Evolutionary conservation across 2,329 filamentous ascomycete genomes (phyloP).

Genomic region (Phialophora tarda): DNA sequence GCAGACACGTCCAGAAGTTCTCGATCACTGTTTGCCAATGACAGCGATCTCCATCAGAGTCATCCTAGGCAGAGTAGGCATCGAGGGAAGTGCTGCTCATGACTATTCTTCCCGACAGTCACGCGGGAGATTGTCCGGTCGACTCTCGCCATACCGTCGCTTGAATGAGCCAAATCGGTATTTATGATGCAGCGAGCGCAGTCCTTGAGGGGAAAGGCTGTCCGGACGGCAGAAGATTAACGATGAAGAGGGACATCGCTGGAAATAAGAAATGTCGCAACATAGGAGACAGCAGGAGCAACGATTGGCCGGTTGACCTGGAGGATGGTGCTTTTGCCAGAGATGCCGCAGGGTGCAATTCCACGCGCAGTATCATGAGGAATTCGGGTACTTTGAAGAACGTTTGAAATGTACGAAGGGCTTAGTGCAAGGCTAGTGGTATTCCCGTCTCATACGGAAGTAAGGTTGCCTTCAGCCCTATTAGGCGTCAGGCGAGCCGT

Average conservation of each 20-base stretch:
- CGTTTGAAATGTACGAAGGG: constrained; percentile 13
- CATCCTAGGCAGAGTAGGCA: constrained; percentile 31
- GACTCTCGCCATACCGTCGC: constrained; percentile 5
- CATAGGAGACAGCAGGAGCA: background rate
- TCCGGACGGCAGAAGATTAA: constrained; percentile 12
- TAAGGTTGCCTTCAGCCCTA: constrained; percentile 21
- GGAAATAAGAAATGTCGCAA: constrained; percentile 10
- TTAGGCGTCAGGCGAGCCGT: constrained; percentile 20
- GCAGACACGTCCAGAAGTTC: constrained; percentile 25
- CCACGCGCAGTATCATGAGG: constrained; percentile 4
- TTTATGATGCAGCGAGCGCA: constrained; percentile 9
- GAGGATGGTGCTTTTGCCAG: constrained; percentile 2
- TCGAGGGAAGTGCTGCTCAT: constrained; percentile 14
- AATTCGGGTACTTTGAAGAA: constrained; percentile 7
- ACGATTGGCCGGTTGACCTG: constrained; percentile 8
- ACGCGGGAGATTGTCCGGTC: constrained; percentile 11
- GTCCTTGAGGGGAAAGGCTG: background rate
- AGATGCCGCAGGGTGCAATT: background rate
- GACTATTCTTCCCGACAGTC: constrained; percentile 19
- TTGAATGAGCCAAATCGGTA: constrained; percentile 21
- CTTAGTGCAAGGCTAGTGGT: constrained; percentile 24
- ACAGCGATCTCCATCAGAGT: constrained; percentile 10
- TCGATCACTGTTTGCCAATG: constrained; percentile 23
- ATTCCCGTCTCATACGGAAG: constrained; percentile 9
- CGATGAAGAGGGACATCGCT: constrained; percentile 1